A percentile compares a stretch with the other conserved stretches of the same genome.
These are phyloP conservation scores for Calonectria hongkongensis DNA, from an alignment of 2,329 filamentous ascomycete genomes.

Conservation along the genomic window DNA sequence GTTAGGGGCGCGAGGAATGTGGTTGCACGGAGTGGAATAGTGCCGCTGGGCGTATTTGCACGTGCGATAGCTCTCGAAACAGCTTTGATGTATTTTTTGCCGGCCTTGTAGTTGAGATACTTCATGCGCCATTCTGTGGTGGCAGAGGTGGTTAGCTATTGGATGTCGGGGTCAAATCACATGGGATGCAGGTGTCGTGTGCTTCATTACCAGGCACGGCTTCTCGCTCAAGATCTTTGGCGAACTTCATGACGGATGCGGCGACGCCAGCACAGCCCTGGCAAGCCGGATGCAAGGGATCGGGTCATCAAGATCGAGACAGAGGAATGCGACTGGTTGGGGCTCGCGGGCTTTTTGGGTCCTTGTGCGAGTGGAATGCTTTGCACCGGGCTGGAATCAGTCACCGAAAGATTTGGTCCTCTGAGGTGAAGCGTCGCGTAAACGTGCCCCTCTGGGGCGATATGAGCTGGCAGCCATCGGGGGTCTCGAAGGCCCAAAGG, in stretches of 20 bases:
- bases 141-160: slow-evolving; percentile 33
- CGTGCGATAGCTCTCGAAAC: slow-evolving; percentile 83
- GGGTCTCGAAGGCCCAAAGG: background rate
- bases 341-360: background rate
- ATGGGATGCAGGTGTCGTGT: slow-evolving; percentile 23
- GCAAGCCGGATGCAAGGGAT: slow-evolving; percentile 36
- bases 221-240: slow-evolving; percentile 88
- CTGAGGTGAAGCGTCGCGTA: slow-evolving; percentile 35
- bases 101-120: slow-evolving; percentile 96
- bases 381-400: slow-evolving; percentile 17
- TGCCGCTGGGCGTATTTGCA: slow-evolving; percentile 69
- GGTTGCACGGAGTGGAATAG: slow-evolving; percentile 58
- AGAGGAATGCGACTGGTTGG: slow-evolving; percentile 27
- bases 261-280: slow-evolving; percentile 38
- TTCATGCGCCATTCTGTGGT: slow-evolving; percentile 89
- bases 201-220: slow-evolving; percentile 82
- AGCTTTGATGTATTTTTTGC: slow-evolving; percentile 95
- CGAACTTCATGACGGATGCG: slow-evolving; percentile 75
- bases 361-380: slow-evolving; percentile 24
- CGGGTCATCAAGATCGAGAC: slow-evolving; percentile 43
- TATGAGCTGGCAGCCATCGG: slow-evolving; percentile 16
- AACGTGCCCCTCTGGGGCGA: slow-evolving; percentile 45
- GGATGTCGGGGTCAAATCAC: slow-evolving; percentile 18
- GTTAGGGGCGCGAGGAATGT: slow-evolving; percentile 55
- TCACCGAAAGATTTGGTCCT: slow-evolving; percentile 30